Evolutionary conservation across 2,329 filamentous ascomycete genomes (phyloP).

Genomic region (Stachybotrys echinatus): DNA sequence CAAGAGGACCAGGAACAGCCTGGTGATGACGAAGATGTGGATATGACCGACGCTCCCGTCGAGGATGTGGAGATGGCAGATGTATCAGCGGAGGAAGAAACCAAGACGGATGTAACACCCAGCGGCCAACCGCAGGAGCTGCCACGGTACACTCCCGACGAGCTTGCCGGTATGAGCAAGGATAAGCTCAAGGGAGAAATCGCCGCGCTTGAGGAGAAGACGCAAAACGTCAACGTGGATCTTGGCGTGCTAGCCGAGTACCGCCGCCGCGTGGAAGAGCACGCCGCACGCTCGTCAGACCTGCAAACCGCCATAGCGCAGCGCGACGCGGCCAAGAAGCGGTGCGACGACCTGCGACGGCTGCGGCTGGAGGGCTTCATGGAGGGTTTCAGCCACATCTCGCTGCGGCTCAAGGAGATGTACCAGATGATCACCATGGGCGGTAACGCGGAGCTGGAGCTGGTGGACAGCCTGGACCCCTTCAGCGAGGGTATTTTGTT

Average conservation of each 20-base stretch:
- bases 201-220: constrained; percentile 60
- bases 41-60: constrained; percentile 21
- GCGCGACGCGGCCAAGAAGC: constrained; percentile 84
- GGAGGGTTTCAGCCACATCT: constrained; percentile 94
- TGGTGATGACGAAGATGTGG: constrained; percentile 24
- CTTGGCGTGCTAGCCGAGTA: constrained; percentile 86
- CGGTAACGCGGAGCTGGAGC: constrained; percentile 93
- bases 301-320: constrained; percentile 70
- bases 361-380: constrained; percentile 94
- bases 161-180: constrained; percentile 62
- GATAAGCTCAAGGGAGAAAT: constrained; percentile 57
- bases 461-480: constrained; percentile 92
- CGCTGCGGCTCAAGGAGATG: constrained; percentile 95
- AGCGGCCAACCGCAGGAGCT: constrained; percentile 49
- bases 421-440: constrained; percentile 99
- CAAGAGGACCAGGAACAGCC: constrained; percentile 8
- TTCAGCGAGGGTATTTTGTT: constrained; percentile 97
- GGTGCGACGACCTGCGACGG: constrained; percentile 85
- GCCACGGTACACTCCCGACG: constrained; percentile 71
- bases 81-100: constrained; percentile 18
- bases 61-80: constrained; percentile 25
- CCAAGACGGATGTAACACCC: constrained; percentile 9
- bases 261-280: constrained; percentile 77
- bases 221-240: constrained; percentile 82
- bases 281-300: constrained; percentile 76